Evolutionary conservation across 2,329 filamentous ascomycete genomes (phyloP).

Genomic region (Pseudogymnoascus sp.): DNA sequence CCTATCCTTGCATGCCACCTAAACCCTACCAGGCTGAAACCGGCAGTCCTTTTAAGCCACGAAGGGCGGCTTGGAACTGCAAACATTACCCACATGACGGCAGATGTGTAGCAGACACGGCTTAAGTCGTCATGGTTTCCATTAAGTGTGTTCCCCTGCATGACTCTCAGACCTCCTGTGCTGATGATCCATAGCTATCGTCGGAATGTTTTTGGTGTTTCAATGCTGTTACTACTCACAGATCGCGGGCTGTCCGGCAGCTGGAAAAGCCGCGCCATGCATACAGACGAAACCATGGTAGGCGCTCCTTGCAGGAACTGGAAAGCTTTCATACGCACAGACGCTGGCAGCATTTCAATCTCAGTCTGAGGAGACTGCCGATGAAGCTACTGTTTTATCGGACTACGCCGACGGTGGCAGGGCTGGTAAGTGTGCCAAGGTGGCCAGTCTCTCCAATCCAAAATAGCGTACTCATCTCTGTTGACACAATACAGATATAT

Average conservation of each 20-base stretch:
- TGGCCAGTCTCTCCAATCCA: slow-evolving; percentile 16
- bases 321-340: slow-evolving; percentile 17
- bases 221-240: slow-evolving; percentile 21
- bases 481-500: background rate
- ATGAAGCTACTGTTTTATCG: slow-evolving; percentile 23
- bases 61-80: slow-evolving; percentile 38
- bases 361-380: slow-evolving; percentile 20
- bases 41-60: slow-evolving; percentile 40
- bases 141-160: slow-evolving; percentile 34
- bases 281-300: slow-evolving; percentile 18
- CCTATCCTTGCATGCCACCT: slow-evolving; percentile 32
- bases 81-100: slow-evolving; percentile 33
- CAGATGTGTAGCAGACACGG: slow-evolving; percentile 33
- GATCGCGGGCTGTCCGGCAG: slow-evolving; percentile 21
- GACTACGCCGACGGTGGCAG: slow-evolving; percentile 22
- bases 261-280: slow-evolving; percentile 19
- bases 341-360: slow-evolving; percentile 12
- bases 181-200: slow-evolving; percentile 33
- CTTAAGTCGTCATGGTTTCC: slow-evolving; percentile 39
- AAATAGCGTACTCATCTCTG: background rate
- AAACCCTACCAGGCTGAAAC: slow-evolving; percentile 27
- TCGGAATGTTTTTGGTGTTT: slow-evolving; percentile 22
- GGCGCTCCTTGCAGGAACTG: slow-evolving; percentile 23
- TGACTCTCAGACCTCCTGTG: background rate
- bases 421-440: slow-evolving; percentile 17